Evolutionary conservation across 805 yeast species (phyloP).

Genomic region (Yamadazyma takamatsuzukensis): DNA sequence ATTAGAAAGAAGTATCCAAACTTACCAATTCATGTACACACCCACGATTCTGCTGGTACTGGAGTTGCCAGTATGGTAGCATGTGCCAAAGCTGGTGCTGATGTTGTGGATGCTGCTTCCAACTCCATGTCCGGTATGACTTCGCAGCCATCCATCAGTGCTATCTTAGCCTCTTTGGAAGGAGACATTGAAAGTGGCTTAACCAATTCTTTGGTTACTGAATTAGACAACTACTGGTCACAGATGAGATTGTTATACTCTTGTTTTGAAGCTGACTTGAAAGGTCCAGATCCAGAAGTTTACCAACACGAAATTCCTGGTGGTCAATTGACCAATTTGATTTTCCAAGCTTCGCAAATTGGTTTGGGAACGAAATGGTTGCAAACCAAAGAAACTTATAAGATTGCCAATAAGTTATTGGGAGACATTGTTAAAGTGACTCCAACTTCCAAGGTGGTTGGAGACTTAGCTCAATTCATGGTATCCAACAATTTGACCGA

Average conservation of each 20-base stretch:
- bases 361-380: conserved; percentile 97
- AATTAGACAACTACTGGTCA: conserved; percentile 94
- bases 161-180: conserved; percentile 87
- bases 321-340: conserved; percentile 95
- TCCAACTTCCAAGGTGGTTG: conserved; percentile 99
- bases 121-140: conserved; percentile 98
- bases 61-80: conserved; percentile 97
- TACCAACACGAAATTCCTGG: conserved; percentile 99
- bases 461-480: conserved; percentile 99
- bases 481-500: conserved; percentile 86
- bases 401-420: conserved; percentile 81
- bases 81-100: conserved; percentile 94
- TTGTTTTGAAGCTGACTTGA: conserved; percentile 96
- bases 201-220: conserved; percentile 64
- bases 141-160: conserved; percentile 95
- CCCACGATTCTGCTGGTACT: conserved; percentile 99
- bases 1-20: conserved; percentile 86
- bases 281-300: conserved; percentile 99
- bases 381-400: conserved; percentile 92
- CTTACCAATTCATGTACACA: conserved; percentile 96
- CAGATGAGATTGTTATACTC: conserved; percentile 96
- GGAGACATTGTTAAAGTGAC: conserved; percentile 99
- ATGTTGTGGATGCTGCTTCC: conserved; percentile 95
- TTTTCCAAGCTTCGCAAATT: conserved; percentile 99
- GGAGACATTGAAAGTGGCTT: conserved; percentile 79